Conservation (phyloP, 345 rosid genomes). For the Nasturtium officinale region DNA sequence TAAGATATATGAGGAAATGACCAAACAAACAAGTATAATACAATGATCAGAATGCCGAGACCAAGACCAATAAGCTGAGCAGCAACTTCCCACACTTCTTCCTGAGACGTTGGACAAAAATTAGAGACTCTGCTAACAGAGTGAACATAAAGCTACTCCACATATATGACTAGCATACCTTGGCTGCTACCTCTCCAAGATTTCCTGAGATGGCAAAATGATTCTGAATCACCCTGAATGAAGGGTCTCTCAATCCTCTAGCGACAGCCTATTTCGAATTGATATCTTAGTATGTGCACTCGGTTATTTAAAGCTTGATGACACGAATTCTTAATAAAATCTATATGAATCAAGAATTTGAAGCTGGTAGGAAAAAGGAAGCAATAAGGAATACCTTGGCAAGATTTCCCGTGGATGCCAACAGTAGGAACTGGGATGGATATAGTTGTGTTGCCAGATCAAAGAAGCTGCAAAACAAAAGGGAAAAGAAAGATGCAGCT, state of each 20-base stretch:
- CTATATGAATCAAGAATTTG: constrained; percentile 1
- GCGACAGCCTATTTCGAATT: constrained; percentile 75
- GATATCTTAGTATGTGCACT: neutral
- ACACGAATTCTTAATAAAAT: neutral
- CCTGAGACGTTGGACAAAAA: constrained; percentile 55
- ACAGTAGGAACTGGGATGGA: constrained; percentile 83
- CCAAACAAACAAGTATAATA: constrained; percentile 38
- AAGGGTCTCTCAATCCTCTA: constrained; percentile 94
- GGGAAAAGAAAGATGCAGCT: constrained; percentile 1
- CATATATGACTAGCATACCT: constrained; percentile 53
- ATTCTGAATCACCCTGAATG: constrained; percentile 88
- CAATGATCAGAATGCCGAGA: constrained; percentile 84
- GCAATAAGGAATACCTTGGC: constrained; percentile 65
- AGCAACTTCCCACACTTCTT: constrained; percentile 98
- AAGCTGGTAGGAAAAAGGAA: neutral
- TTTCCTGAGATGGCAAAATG: constrained; percentile 89
- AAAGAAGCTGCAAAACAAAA: constrained; percentile 74
- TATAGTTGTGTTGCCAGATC: constrained; percentile 84
- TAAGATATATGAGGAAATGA: constrained; percentile 12
- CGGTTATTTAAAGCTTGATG: constrained; percentile 4
- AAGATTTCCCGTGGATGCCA: constrained; percentile 96
- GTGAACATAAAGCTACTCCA: constrained; percentile 11
- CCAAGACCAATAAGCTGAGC: constrained; percentile 92
- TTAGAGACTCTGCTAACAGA: constrained; percentile 9
- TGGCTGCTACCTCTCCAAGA: constrained; percentile 94